Base-by-base conservation (phyloP, 176 grass and related monocot genomes). In the Musa troglodytarum region DNA sequence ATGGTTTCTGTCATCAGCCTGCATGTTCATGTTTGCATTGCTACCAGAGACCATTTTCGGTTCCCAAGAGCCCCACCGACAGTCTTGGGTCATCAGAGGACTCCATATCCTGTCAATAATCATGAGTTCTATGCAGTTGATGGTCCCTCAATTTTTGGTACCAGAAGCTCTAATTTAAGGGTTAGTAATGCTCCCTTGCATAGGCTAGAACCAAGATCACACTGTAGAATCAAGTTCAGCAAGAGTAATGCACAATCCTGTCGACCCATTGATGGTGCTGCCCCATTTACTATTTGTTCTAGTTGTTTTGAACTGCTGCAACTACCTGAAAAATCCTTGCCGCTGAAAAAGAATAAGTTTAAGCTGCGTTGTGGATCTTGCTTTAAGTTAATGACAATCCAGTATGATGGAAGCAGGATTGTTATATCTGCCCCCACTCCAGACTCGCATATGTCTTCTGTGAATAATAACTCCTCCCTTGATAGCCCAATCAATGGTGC, bases 241-340 rank as follows among this genome's bases (percentile, higher is more conserved):
- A 99, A 83, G 84, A 94, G 79, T 24, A 53, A 74, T 52, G 66
- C 77, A 67, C 82, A 76, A 73, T 79, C 73, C 74, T 91, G 88
- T 74, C 84, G 84, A 74, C 71, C 90, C 2, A 76, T 94, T 23
- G 84, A 88, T 24, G 88, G 91, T 81, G 95, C 88, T 82, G 85
- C 95, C 52, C 95, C 95, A 56, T 99, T 99, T 79, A 82, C 85
- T 12, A 77, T 94, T 81, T 99, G 95, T 76, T 99, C 87, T 76
- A 99, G 89, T 75, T 99, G 95, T 68, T 89, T 85, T 58, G 90
- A 99, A 88, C 87, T 99, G 52, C 78, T 99, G 19, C 95, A 91
- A 72, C 74, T 99, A 74, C 95, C 95, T 28, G 86, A 81, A 49
- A 85, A 86, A 75, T 83, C 65, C 69, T 80, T 82, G 49, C 65